Percentiles rank a stretch among this genome's conserved stretches.
These are phyloP conservation scores for Ormosia semicastrata DNA, from an alignment of 306 rosid species.

Conservation along the genomic window DNA sequence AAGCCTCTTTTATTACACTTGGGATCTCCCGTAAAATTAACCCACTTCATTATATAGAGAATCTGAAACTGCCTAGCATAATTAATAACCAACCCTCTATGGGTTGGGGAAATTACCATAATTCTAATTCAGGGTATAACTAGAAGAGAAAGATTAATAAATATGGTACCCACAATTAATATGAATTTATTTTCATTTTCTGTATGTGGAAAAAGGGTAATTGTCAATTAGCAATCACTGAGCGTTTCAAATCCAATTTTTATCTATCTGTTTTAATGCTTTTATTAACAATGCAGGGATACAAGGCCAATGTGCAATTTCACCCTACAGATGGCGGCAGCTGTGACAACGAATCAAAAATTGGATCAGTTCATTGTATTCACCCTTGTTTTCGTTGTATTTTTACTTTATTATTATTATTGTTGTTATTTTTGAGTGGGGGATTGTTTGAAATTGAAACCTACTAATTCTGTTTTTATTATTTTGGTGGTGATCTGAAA, in stretches of 20 bases:
- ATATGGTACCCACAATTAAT: not conserved
- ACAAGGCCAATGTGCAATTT: not conserved
- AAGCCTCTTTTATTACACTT: not conserved
- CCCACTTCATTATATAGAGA: not conserved
- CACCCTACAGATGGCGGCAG: not conserved
- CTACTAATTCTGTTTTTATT: not conserved
- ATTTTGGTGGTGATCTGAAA: not conserved
- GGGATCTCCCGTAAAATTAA: not conserved
- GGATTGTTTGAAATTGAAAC: not conserved
- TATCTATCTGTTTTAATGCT: not conserved
- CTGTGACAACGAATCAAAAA: not conserved
- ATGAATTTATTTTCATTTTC: not conserved
- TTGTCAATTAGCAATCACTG: not conserved
- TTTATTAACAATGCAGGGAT: not conserved
- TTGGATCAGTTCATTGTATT: not conserved
- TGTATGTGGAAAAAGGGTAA: not conserved
- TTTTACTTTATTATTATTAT: not conserved
- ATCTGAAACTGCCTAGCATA: not conserved
- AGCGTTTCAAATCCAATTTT: not conserved
- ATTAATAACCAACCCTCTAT: not conserved
- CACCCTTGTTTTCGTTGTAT: not conserved
- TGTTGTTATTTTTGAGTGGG: not conserved
- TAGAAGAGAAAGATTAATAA: not conserved
- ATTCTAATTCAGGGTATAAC: not conserved
- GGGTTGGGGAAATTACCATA: not conserved